Percentiles rank a stretch among this genome's conserved stretches.
Conservation (phyloP, 2,329 filamentous ascomycete genomes). For the Cercospora zeae-maydis region DNA sequence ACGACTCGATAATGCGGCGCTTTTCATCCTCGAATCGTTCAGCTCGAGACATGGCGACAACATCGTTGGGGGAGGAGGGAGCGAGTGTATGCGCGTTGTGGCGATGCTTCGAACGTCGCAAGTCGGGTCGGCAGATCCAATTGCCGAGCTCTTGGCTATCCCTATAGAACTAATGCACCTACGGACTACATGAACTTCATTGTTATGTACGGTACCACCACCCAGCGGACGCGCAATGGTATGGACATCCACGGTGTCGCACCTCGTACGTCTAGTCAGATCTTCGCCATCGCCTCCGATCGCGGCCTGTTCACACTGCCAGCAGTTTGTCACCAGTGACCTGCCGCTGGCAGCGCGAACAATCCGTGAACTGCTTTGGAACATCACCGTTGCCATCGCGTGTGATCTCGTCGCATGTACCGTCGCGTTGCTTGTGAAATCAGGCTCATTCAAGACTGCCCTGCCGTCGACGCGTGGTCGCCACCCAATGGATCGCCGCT, state of each 20-base stretch:
- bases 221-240: neutral
- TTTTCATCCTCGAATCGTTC: slow-evolving; percentile 97
- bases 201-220: neutral
- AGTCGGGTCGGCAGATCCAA: neutral
- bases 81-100: neutral
- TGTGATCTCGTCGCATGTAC: no score
- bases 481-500: no score
- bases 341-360: neutral
- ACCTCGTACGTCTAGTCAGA: neutral
- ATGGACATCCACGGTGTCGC: neutral
- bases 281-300: neutral
- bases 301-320: neutral
- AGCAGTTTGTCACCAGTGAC: neutral
- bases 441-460: no score
- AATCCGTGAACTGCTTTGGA: neutral
- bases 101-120: neutral
- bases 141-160: neutral
- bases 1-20: slow-evolving; percentile 87
- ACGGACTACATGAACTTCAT: neutral
- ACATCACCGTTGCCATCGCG: no score
- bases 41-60: slow-evolving; percentile 47
- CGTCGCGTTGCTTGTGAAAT: no score
- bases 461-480: no score
- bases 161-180: neutral
- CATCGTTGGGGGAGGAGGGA: neutral